Evolutionary conservation across 306 rosid species (phyloP), one percentile per base, ranked within the genome.

Genomic region (Chamaecrista fasciculata): DNA sequence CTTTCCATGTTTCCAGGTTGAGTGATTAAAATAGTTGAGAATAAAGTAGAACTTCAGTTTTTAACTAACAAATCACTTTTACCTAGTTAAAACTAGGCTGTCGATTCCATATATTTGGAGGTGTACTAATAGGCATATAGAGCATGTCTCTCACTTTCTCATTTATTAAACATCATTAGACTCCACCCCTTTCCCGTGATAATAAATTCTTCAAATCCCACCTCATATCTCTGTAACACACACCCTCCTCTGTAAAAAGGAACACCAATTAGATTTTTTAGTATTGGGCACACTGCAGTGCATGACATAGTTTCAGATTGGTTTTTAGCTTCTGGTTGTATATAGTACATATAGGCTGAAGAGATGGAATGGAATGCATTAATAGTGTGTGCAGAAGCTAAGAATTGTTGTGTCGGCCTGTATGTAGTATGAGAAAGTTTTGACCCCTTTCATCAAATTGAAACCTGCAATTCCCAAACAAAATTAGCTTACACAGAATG

Each of bases 401-500:
- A 33, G 6, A 4, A 44, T 8, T 44, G 7, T 15, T 42, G n/a
- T 42, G 47, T 12, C 16, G 14, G 47, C 4, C 36, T 33, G 36
- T 42, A 42, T 33, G 36, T 42, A 42, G 18, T 12, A 4, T 42
- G 16, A 11, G 16, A 42, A 14, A 12, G 47, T 37, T 11, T 11
- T 4, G 8, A 4, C 19, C 51, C 55, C 14, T 4, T 14, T 52
- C 29, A 34, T 36, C 43, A 25, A 25, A 23, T 6, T 52, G 18
- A 24, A 52, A 14, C 34, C n/a, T 31, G 12, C 52, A 24, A 24
- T 40, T 23, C 23, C 39, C 53, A 46, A 9, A 34, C 37, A 18
- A 52, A 33, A 0, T 15, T 50, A 28, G 64, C 72, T 82, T 26
- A 83, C 56, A 40, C 36, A 29, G 51, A 53, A n/a, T 33, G 4